Base-by-base conservation (phyloP, 164 flowering plant species). In the Berberis vulgaris region DNA sequence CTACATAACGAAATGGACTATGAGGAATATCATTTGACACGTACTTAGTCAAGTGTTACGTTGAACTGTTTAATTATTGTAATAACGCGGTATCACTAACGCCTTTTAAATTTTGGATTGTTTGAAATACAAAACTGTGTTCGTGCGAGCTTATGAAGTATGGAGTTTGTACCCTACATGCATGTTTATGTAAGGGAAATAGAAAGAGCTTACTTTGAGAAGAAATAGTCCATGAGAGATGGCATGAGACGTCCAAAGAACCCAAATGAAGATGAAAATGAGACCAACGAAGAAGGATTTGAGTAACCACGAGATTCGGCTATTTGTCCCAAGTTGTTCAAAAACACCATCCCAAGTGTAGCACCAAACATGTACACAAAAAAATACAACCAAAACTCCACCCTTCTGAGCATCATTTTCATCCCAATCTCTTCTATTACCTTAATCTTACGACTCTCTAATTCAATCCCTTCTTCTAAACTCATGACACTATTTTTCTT, bases 221-320 rank as follows among this genome's bases (percentile, higher is more conserved):
- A 71, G 53, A 66, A 66, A 62, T 85, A 82, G 63, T 87, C 89
- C 6, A 79, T 13, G 5, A 94, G 64, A 7, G 90, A 86, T 2
- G 97, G 97, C 8, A 87, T 1, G 70, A 91, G 88, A 47, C 97
- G 96, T 8, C 99, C 99, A 43, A 94, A 91, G 83, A 94, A 94
- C 1, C 85, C 77, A n/a, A 86, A 91, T 0, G 97, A 82, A 13
- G 97, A 91, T 45, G 96, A 81, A 70, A 94, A 57, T 1, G 99
- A 82, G 43, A 94, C 96, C 66, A 94, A 64, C 55, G 86, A 72
- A 26, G 94, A 78, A 6, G 84, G 72, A 43, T 65, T 67, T 0
- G 85, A 63, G 59, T 65, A 72, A 1, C 91, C 86, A 43, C 97
- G 88, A 54, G 97, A 89, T 65, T 91, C 96, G 0, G 90, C 91